phyloP scores from a whole-genome alignment of 495 filamentous ascomycete species.

The Aspergillus baeticus region DNA sequence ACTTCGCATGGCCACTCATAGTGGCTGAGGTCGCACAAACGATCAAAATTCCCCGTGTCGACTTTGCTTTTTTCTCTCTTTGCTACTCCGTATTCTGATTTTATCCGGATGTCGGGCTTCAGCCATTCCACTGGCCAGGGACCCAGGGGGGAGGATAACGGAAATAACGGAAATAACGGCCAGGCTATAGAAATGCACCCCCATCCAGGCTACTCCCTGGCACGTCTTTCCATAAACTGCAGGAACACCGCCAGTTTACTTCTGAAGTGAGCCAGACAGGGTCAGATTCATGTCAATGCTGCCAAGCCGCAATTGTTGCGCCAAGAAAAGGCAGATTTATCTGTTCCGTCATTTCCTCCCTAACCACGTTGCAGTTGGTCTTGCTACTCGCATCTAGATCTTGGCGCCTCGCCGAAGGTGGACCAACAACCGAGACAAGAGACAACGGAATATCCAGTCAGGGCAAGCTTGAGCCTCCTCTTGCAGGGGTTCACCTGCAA shows the following conservation, averaged over 20 bases:
- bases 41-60: slow-evolving; percentile 7
- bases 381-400: slow-evolving; percentile 9
- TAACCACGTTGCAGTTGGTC: slow-evolving; percentile 27
- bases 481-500: slow-evolving; percentile 9
- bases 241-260: slow-evolving; percentile 27
- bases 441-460: not conserved
- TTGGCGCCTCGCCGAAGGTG: slow-evolving; percentile 6
- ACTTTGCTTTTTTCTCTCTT: slow-evolving; percentile 1
- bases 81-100: not conserved
- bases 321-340: slow-evolving; percentile 20
- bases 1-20: slow-evolving; percentile 10
- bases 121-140: not conserved
- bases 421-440: not conserved
- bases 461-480: slow-evolving; percentile 8
- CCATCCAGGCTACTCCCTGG: not conserved
- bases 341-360: slow-evolving; percentile 19
- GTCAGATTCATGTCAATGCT: slow-evolving; percentile 14
- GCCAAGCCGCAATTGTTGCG: slow-evolving; percentile 22
- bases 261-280: slow-evolving; percentile 6
- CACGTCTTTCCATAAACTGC: slow-evolving; percentile 16
- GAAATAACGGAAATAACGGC: not conserved
- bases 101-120: not conserved
- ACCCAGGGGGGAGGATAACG: not conserved
- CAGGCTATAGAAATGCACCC: not conserved
- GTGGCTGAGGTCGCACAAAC: slow-evolving; percentile 15